These are phyloP conservation scores for Aspergillus sp. DNA, from an alignment of 2,329 filamentous ascomycete species.

Conservation along the genomic window DNA sequence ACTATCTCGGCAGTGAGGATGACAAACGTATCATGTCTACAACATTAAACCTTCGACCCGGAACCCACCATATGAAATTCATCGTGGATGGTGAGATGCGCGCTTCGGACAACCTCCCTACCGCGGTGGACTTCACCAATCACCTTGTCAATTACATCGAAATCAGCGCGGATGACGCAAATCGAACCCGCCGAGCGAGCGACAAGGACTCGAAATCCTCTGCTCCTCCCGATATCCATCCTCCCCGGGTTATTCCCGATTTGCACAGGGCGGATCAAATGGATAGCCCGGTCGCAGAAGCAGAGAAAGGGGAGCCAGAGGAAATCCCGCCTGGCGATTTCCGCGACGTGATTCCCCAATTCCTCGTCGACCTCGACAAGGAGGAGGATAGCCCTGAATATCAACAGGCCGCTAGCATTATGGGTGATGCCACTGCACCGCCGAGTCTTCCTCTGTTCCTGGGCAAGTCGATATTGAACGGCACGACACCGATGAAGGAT, in stretches of 20 bases:
- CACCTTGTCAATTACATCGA: constrained; percentile 98
- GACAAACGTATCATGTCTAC: constrained; percentile 59
- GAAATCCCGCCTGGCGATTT: constrained; percentile 54
- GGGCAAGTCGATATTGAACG: constrained; percentile 89
- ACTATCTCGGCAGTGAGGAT: constrained; percentile 25
- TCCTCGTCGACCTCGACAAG: constrained; percentile 74
- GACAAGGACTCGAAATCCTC: constrained; percentile 25
- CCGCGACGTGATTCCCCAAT: constrained; percentile 66
- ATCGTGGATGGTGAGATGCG: constrained; percentile 90
- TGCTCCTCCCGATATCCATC: constrained; percentile 31
- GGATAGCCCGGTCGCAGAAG: constrained; percentile 30
- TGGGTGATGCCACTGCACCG: constrained; percentile 70
- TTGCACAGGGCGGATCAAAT: constrained; percentile 20
- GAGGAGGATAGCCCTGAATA: constrained; percentile 68
- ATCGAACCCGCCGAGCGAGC: constrained; percentile 25
- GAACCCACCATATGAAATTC: constrained; percentile 95
- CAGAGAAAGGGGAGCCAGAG: constrained; percentile 40
- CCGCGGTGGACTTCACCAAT: constrained; percentile 95
- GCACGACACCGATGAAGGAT: constrained; percentile 85
- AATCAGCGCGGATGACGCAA: constrained; percentile 65
- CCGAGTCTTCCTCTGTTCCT: constrained; percentile 83
- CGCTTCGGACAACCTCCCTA: constrained; percentile 76
- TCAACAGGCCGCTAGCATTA: constrained; percentile 62
- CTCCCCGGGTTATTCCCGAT: constrained; percentile 36
- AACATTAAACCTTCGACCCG: constrained; percentile 73